Conservation (phyloP, 176 grass and related monocot genomes). For the Ensete glaucum region DNA sequence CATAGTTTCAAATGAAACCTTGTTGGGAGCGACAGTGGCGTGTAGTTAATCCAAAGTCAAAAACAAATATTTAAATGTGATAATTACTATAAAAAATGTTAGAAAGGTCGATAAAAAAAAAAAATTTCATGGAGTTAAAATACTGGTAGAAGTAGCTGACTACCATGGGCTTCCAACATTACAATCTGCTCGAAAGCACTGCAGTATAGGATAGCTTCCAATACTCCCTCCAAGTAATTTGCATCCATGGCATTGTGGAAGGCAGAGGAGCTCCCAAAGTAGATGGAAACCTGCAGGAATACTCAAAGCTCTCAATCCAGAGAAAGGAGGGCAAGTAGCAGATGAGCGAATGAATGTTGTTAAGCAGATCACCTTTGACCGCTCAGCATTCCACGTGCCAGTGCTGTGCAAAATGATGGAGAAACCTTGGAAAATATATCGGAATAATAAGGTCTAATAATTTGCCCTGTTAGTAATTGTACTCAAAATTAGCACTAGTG, state of each 20-base stretch:
- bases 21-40: neutral
- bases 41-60: neutral
- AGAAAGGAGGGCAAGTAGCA: neutral
- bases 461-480: conserved; percentile 38
- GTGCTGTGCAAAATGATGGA: conserved; percentile 55
- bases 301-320: conserved; percentile 3
- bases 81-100: neutral
- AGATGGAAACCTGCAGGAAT: conserved; percentile 51
- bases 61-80: neutral
- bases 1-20: neutral
- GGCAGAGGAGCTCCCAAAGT: conserved; percentile 37
- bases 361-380: conserved; percentile 47
- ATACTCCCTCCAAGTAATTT: conserved; percentile 51
- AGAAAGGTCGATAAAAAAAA: neutral
- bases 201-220: conserved; percentile 46
- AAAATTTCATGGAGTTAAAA: neutral
- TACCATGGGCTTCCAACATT: neutral
- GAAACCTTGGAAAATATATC: conserved; percentile 44
- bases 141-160: neutral
- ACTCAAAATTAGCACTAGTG: conserved; percentile 21
- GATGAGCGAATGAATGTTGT: neutral
- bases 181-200: conserved; percentile 25
- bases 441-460: conserved; percentile 43
- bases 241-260: conserved; percentile 48
- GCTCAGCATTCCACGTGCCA: conserved; percentile 69